Base-by-base conservation (phyloP, 2,329 filamentous ascomycete species). In the Tolypocladium tundrense region DNA sequence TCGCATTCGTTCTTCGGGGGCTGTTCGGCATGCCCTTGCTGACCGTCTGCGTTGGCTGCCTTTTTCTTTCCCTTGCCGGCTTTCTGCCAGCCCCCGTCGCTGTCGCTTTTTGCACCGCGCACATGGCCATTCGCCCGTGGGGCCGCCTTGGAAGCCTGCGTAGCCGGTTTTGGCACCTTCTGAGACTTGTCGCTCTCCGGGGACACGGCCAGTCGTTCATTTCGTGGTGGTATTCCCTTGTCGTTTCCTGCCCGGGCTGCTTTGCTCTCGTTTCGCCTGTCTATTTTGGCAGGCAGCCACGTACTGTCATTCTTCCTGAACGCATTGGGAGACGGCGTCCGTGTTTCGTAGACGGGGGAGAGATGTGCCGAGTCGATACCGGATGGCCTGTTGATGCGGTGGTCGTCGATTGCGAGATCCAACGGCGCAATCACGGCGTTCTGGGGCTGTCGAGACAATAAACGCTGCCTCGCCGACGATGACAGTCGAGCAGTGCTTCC, bases 321-420 rank as follows among this genome's bases (percentile, higher is more conserved):
- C 14, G 80, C 75, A 3, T 79, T 87, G 1, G 88, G 87, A 1
- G 88, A 90, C 2, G 88, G 86, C 0, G 86, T 88, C n/a, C 81
- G 79, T 7, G 82, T 81, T 72, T 91, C 88, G 57, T 87, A 88
- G 0, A 91, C 88, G 0, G 88, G 88, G 0, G 88, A 91, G 2
- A 92, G 76, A 63, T 79, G 80, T 48, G 78, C 75, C 54, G 75
- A 67, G 10, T 82, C 80, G 11, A 63, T 60, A 16, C 64, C 64
- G 27, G 65, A 57, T 10, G 73, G 70, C 5, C 69, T 66, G 56
- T 72, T 69, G 13, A 75, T 63, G 27, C 73, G 70, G 24, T 73
- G 72, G 39, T 78, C 76, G 4, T 75, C 73, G 43, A 79, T 77
- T 1, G 81, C 81, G 16, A 84, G 74, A 63, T 85, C 82, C 21